Percentiles rank a stretch among this genome's conserved stretches.
phyloP scores from a whole-genome alignment of 805 yeast genomes.

The Monosporozyma yasuniensis region DNA sequence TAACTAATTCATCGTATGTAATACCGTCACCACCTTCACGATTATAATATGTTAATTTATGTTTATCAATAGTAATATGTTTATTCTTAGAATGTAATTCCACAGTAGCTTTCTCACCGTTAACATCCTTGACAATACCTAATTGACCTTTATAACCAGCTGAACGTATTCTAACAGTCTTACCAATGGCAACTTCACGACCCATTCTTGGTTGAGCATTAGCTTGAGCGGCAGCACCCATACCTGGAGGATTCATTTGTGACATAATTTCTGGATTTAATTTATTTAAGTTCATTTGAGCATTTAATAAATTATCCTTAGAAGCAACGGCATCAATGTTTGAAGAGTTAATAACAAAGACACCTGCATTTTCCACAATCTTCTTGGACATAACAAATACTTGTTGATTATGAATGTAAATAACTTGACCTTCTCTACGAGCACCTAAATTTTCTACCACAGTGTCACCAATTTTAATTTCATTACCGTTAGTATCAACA shows the following conservation, averaged over 20 bases:
- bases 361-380: constrained; percentile 79
- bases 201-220: constrained; percentile 48
- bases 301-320: constrained; percentile 44
- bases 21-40: constrained; percentile 55
- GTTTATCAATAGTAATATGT: constrained; percentile 74
- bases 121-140: constrained; percentile 90
- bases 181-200: constrained; percentile 72
- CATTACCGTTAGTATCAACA: constrained; percentile 77
- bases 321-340: constrained; percentile 79
- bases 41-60: constrained; percentile 64
- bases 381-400: constrained; percentile 77
- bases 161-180: constrained; percentile 82
- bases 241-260: constrained; percentile 45
- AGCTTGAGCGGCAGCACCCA: constrained; percentile 39
- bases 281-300: constrained; percentile 57
- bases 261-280: constrained; percentile 67
- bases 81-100: constrained; percentile 91
- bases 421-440: constrained; percentile 76
- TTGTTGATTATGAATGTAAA: constrained; percentile 75
- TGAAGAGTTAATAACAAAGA: constrained; percentile 69
- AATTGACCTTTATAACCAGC: constrained; percentile 87
- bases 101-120: constrained; percentile 82
- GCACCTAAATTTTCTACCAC: constrained; percentile 82
- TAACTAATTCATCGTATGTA: constrained; percentile 73
- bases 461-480: constrained; percentile 82